Evolutionary conservation across 345 rosid species (phyloP).

Genomic region (Brassica carinata): DNA sequence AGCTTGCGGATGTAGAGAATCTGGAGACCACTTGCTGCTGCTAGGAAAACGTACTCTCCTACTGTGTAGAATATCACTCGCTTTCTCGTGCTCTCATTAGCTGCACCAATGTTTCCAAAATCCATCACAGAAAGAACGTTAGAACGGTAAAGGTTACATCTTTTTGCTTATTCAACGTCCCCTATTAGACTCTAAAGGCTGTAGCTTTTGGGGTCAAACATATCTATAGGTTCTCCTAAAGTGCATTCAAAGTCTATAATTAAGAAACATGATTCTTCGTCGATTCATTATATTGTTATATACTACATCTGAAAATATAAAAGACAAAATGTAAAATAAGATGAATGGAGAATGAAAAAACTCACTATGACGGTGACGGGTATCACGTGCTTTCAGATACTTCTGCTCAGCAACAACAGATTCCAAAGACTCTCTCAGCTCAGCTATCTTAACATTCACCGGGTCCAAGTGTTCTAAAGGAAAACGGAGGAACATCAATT

Average conservation of each 20-base stretch:
- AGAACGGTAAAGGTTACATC: neutral
- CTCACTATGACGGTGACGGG: slow-evolving; percentile 92
- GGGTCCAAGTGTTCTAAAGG: slow-evolving; percentile 88
- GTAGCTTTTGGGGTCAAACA: neutral
- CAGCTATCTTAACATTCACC: slow-evolving; percentile 87
- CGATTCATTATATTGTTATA: too few species aligned
- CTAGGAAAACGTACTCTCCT: slow-evolving; percentile 76
- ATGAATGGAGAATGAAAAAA: slow-evolving; percentile 7
- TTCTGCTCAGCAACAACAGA: slow-evolving; percentile 95
- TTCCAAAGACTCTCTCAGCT: slow-evolving; percentile 90
- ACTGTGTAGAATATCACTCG: slow-evolving; percentile 83
- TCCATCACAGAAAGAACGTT: neutral
- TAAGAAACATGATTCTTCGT: neutral
- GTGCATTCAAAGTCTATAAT: neutral
- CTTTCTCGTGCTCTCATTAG: slow-evolving; percentile 91
- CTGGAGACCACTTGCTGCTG: slow-evolving; percentile 70
- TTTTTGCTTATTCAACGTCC: neutral
- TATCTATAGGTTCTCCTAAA: neutral
- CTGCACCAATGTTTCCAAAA: slow-evolving; percentile 47
- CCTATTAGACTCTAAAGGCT: neutral
- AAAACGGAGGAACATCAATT: slow-evolving; percentile 20
- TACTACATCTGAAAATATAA: neutral
- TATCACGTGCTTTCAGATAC: slow-evolving; percentile 89
- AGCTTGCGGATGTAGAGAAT: slow-evolving; percentile 83
- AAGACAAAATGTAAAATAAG: neutral